Conservation (phyloP, 768 basidiomycete species). For the Gymnopilus dilepis region DNA sequence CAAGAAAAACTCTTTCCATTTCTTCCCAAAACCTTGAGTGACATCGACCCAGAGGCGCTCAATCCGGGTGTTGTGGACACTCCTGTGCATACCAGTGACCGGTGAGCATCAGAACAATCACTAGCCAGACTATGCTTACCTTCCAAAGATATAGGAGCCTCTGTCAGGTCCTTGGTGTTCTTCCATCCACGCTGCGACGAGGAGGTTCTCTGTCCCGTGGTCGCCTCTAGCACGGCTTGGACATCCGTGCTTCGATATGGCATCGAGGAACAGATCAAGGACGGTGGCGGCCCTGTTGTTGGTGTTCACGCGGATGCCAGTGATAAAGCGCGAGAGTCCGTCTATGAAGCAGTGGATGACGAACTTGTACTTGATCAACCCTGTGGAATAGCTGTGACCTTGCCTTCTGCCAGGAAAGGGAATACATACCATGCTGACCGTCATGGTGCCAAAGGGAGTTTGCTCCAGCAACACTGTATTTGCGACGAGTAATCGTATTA, state of each 20-base stretch:
- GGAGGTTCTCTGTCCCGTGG: constrained; percentile 37
- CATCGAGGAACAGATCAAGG: constrained; percentile 31
- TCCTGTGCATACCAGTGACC: not conserved
- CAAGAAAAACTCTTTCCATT: constrained; percentile 49
- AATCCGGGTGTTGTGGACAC: constrained; percentile 47
- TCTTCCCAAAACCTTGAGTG: constrained; percentile 40
- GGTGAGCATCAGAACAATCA: too few relatives aligned
- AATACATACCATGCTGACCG: constrained; percentile 39
- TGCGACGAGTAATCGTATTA: constrained; percentile 13
- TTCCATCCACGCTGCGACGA: constrained; percentile 27
- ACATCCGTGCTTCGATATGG: constrained; percentile 26
- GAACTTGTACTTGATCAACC: constrained; percentile 37
- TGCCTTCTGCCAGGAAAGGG: not conserved
- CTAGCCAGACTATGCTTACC: constrained; percentile 24
- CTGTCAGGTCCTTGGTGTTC: constrained; percentile 17
- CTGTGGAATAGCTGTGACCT: constrained; percentile 17
- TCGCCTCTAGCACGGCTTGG: constrained; percentile 37
- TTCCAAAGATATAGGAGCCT: constrained; percentile 41
- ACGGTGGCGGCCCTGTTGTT: constrained; percentile 42
- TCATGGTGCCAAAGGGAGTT: constrained; percentile 44
- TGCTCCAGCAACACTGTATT: constrained; percentile 33
- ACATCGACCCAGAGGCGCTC: constrained; percentile 52
- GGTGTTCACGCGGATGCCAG: constrained; percentile 34
- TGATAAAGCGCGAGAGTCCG: constrained; percentile 31
- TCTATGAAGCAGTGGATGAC: constrained; percentile 42